phyloP scores from a whole-genome alignment of 1,139 yeast genomes.

The Trichomonascaceae sp. region DNA sequence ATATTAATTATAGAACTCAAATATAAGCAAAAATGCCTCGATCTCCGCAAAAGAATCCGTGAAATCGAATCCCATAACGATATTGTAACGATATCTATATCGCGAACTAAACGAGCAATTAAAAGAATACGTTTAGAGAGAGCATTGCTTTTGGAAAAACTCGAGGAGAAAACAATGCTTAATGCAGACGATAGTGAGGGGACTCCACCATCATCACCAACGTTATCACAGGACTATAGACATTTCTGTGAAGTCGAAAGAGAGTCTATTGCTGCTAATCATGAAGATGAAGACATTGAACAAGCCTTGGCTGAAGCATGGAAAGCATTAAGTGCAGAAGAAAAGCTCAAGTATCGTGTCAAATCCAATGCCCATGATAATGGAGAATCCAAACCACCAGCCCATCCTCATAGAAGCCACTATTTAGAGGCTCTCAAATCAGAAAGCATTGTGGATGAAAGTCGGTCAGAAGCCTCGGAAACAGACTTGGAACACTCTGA shows the following conservation, averaged over 20 bases:
- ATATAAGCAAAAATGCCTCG: conserved; percentile 58
- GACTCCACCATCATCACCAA: conserved; percentile 29
- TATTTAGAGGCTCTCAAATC: not conserved
- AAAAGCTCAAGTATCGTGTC: conserved; percentile 1
- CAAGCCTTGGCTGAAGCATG: conserved; percentile 3
- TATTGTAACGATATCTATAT: conserved; percentile 66
- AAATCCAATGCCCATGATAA: not conserved
- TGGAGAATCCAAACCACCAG: not conserved
- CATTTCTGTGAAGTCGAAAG: conserved; percentile 10
- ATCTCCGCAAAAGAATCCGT: conserved; percentile 61
- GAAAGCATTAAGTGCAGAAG: conserved; percentile 4
- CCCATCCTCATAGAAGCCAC: not conserved
- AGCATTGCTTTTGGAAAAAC: conserved; percentile 67
- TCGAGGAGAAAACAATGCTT: conserved; percentile 45
- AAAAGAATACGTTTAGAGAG: conserved; percentile 80
- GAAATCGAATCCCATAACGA: conserved; percentile 81
- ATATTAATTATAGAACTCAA: conserved; percentile 26
- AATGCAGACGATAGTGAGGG: conserved; percentile 28
- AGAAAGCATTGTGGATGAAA: conserved; percentile 3
- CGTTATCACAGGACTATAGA: conserved; percentile 14
- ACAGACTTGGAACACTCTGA: conserved; percentile 8
- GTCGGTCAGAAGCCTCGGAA: conserved; percentile 4
- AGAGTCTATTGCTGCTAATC: conserved; percentile 7
- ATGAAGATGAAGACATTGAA: conserved; percentile 11
- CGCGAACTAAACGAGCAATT: conserved; percentile 70